Base-by-base conservation (phyloP, 208 protist genomes). In the Endotrypanum monterogeii region DNA sequence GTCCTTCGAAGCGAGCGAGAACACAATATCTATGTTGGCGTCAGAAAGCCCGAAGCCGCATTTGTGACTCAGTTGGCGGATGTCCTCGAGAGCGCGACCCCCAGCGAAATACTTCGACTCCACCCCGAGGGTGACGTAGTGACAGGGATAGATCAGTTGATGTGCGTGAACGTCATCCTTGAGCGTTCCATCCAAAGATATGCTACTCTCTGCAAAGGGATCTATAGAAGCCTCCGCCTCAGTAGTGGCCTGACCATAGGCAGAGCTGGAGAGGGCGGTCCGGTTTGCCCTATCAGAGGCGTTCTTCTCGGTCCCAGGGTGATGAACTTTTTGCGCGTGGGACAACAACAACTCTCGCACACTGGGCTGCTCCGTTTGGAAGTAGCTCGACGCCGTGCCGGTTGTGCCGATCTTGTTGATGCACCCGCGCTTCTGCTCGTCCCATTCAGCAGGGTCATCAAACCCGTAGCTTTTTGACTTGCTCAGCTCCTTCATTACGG, bases 61-160 rank as follows among this genome's bases (percentile, higher is more conserved):
- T 76, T 93, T 94, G 60, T 86, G 77, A 62, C 80, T 86, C 23
- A 97, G 79, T 35, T 68, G 73, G 41, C 87, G 86, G 61, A 94
- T 83, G 54, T 85, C 79, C 69, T 92, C 89, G 3, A 93, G 71
- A n/a, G 74, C 67, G 37, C 89, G 85, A 20, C 88, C 89, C 16
- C 89, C 89, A 6, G 90, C 90, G 71, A 95, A 97, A 89, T 92
- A 93, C 76, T 87, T 84, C 28, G 89, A 93, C 71, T 92, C 73
- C 41, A 97, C 87, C 14, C 93, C 93, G 12, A 94, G 67, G 23
- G 76, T 77, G 11, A 95, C 89, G 82, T 94, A 97, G 66, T 93
- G 86, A 73, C 80, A 93, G 18, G 93, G 93, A 76, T 97, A 87
- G 25, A 97, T 74, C 18, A 97, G 81, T 82, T 95, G 90, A 44